Conservation (phyloP, 2,329 filamentous ascomycete species). For the Epichloe baconii region DNA sequence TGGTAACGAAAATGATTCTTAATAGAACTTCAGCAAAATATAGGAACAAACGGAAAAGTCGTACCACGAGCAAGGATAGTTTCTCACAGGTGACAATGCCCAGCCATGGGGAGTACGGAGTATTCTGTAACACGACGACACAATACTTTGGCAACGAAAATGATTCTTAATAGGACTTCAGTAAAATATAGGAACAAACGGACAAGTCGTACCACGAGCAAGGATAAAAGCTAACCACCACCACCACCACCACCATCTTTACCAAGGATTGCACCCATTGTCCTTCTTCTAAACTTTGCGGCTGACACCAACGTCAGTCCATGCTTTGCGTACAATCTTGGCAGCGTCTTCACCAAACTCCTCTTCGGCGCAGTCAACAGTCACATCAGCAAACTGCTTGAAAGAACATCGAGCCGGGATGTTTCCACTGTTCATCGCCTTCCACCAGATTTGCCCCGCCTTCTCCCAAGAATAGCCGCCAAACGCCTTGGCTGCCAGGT, state of each 20-base stretch:
- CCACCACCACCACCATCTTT: neutral
- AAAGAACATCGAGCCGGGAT: constrained; percentile 30
- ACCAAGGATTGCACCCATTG: constrained; percentile 5
- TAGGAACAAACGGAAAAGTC: neutral
- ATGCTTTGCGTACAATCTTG: constrained; percentile 31
- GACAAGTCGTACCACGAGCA: neutral
- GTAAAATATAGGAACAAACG: neutral
- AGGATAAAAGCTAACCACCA: neutral
- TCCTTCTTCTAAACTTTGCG: constrained; percentile 9
- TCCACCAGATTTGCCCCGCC: constrained; percentile 40
- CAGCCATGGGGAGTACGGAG: too few species aligned
- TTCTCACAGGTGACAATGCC: too few species aligned
- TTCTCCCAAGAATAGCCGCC: constrained; percentile 42
- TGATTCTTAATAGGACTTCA: neutral
- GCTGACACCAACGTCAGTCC: constrained; percentile 33
- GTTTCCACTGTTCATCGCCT: constrained; percentile 30
- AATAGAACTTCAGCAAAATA: neutral
- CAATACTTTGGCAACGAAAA: too few species aligned
- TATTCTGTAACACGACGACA: too few species aligned
- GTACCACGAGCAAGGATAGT: neutral
- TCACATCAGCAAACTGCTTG: constrained; percentile 35
- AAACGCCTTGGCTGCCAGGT: constrained; percentile 31
- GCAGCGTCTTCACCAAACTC: constrained; percentile 28
- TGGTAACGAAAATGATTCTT: neutral
- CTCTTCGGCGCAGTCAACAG: constrained; percentile 30